Evolutionary conservation across 225 moss, liverwort and hornwort genomes (phyloP).

Genomic region (Pleurozium schreberi): DNA sequence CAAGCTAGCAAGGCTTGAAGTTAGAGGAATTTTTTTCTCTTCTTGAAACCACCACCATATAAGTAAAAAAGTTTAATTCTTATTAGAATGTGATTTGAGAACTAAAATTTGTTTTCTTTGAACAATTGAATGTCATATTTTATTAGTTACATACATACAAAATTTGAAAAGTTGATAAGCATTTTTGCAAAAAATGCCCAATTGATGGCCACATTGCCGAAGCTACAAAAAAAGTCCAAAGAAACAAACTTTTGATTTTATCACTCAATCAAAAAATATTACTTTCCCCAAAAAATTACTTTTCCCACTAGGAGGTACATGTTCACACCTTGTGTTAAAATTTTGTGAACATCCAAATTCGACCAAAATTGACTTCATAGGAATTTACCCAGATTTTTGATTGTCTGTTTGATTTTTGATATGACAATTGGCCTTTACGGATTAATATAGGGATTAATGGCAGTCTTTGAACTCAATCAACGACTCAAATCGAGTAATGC

Average conservation of each 20-base stretch:
- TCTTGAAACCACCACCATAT: no score
- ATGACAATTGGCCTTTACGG: not conserved
- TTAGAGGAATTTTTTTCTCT: no score
- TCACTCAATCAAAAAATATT: not conserved
- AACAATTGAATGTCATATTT: not conserved
- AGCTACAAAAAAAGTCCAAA: not conserved
- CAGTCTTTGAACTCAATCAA: not conserved
- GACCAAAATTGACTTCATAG: not conserved
- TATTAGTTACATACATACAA: not conserved
- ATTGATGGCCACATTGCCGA: not conserved
- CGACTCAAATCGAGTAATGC: not conserved
- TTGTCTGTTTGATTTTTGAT: not conserved
- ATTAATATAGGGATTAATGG: not conserved
- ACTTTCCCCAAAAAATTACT: no score
- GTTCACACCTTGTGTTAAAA: not conserved
- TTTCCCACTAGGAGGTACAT: not conserved
- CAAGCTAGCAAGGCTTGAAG: no score
- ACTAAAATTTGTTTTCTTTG: not conserved
- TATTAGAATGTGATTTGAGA: not conserved
- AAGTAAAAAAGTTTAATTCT: no score
- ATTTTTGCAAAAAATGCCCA: not conserved
- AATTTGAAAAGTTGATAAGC: not conserved
- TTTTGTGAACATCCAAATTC: not conserved
- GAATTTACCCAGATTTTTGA: not conserved
- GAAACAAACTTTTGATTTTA: not conserved